These are phyloP conservation scores for Plasmopara viticola DNA, from an alignment of 352 stramenopile species.

Conservation along the genomic window DNA sequence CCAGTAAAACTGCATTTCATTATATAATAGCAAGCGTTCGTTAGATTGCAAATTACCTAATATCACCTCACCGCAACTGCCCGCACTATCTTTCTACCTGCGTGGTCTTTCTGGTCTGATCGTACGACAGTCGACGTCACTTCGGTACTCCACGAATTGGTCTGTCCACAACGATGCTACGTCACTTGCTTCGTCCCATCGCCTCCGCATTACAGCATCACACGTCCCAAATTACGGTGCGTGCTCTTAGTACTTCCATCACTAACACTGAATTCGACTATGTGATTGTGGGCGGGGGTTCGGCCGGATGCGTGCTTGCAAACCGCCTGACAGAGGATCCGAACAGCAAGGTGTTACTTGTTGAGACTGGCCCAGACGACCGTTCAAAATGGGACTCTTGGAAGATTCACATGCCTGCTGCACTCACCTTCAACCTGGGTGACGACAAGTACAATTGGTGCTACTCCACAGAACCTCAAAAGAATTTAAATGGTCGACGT, in stretches of 20 bases:
- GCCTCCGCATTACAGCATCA: not conserved
- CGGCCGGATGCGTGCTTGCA: conserved; percentile 87
- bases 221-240: conserved; percentile 1
- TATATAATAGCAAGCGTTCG: too few relatives aligned
- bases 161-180: conserved; percentile 15
- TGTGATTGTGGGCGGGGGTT: conserved; percentile 89
- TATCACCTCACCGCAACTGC: too few relatives aligned
- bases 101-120: not conserved
- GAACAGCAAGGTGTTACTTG: conserved; percentile 80
- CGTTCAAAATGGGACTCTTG: conserved; percentile 82
- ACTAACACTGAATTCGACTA: conserved; percentile 74
- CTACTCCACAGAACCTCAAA: conserved; percentile 84
- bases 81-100: too few relatives aligned
- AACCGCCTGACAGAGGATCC: conserved; percentile 83
- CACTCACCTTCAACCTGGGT: conserved; percentile 78
- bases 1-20: too few relatives aligned
- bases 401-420: conserved; percentile 88
- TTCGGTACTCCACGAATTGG: conserved; percentile 17
- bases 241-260: conserved; percentile 19
- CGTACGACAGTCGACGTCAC: not conserved
- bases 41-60: too few relatives aligned
- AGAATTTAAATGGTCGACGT: conserved; percentile 66
- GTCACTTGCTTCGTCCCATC: conserved; percentile 13
- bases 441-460: conserved; percentile 86
- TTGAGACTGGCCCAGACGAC: conserved; percentile 87